Conservation (phyloP, 495 filamentous ascomycete genomes). For the Geopyxis carbonaria region DNA sequence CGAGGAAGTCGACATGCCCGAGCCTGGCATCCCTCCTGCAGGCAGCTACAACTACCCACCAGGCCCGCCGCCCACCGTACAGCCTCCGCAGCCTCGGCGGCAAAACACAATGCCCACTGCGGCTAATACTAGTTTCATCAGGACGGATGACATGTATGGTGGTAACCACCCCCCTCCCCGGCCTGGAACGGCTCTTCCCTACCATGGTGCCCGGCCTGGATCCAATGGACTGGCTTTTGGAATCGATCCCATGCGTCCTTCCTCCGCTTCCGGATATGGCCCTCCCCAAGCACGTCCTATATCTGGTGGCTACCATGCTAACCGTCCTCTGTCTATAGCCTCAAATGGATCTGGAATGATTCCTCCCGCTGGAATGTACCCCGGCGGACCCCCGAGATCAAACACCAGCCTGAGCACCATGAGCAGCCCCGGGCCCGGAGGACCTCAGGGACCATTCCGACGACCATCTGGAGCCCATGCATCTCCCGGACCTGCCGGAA, state of each 20-base stretch:
- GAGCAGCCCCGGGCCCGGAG: conserved; percentile 2
- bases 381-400: conserved; percentile 12
- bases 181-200: conserved; percentile 4
- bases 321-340: conserved; percentile 21
- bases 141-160: conserved; percentile 6
- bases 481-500: not conserved
- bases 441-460: conserved; percentile 1
- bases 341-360: conserved; percentile 17
- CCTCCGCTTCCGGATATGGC: conserved; percentile 8
- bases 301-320: conserved; percentile 16
- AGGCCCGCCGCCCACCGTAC: conserved; percentile 29
- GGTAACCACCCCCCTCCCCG: conserved; percentile 4
- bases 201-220: conserved; percentile 3
- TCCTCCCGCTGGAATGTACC: conserved; percentile 22
- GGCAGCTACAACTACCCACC: conserved; percentile 30
- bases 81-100: conserved; percentile 28
- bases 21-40: conserved; percentile 34
- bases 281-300: conserved; percentile 12
- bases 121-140: conserved; percentile 30
- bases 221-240: conserved; percentile 2
- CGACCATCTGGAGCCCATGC: not conserved
- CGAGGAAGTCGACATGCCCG: conserved; percentile 49
- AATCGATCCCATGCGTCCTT: conserved; percentile 5
- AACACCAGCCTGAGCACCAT: conserved; percentile 12
- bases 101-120: conserved; percentile 43